These are phyloP conservation scores for Epichloe baconii DNA, from an alignment of 2,329 filamentous ascomycete species.

Conservation along the genomic window DNA sequence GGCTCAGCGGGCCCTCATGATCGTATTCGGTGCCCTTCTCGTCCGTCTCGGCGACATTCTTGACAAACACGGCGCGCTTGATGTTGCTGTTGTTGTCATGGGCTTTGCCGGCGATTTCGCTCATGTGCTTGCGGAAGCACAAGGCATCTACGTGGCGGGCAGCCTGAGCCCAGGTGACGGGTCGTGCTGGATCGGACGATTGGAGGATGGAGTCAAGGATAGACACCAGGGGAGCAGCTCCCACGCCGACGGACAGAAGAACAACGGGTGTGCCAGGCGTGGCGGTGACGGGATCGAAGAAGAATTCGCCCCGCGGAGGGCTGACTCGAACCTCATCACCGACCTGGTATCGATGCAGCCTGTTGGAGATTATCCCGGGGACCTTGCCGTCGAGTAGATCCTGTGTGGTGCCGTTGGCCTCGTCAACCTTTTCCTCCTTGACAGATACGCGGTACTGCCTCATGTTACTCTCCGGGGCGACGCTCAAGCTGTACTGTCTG, in stretches of 20 bases:
- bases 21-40: slow-evolving; percentile 41
- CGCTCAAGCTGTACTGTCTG: slow-evolving; percentile 63
- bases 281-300: slow-evolving; percentile 33
- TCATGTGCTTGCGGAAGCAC: slow-evolving; percentile 42
- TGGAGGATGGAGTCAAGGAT: slow-evolving; percentile 45
- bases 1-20: slow-evolving; percentile 39
- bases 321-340: slow-evolving; percentile 43
- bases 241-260: slow-evolving; percentile 55
- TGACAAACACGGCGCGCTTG: slow-evolving; percentile 38
- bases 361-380: slow-evolving; percentile 38
- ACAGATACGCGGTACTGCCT: slow-evolving; percentile 61
- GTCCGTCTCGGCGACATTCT: slow-evolving; percentile 28
- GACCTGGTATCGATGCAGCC: slow-evolving; percentile 35
- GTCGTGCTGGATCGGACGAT: slow-evolving; percentile 21
- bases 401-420: slow-evolving; percentile 11
- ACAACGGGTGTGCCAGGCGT: slow-evolving; percentile 42
- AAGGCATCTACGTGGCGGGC: slow-evolving; percentile 35
- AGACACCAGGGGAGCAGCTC: slow-evolving; percentile 51
- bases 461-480: slow-evolving; percentile 34
- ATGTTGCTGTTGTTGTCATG: slow-evolving; percentile 10
- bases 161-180: slow-evolving; percentile 51
- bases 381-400: slow-evolving; percentile 22
- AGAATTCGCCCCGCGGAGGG: slow-evolving; percentile 48
- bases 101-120: slow-evolving; percentile 18
- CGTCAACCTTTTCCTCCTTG: slow-evolving; percentile 42